Conservation (phyloP, 1,139 yeast genomes). For the Geotrichum klebahnii region DNA sequence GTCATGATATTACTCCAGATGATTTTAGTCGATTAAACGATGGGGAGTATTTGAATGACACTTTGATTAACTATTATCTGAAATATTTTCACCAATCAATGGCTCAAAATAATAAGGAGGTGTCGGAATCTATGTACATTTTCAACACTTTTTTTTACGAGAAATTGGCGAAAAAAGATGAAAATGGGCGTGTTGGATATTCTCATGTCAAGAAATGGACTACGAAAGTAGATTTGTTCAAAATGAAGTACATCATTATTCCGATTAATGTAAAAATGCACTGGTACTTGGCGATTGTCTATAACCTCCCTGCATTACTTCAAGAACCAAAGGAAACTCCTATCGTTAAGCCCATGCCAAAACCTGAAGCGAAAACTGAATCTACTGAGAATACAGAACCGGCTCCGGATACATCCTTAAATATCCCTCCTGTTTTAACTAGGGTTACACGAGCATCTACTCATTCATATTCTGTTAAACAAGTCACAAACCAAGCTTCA, state of each 20-base stretch:
- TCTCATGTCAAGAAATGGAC: constrained; percentile 77
- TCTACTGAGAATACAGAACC: neutral
- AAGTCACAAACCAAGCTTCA: neutral
- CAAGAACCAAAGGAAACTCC: constrained; percentile 5
- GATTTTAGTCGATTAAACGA: constrained; percentile 40
- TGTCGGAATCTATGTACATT: constrained; percentile 49
- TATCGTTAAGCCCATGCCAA: neutral
- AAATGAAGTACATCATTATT: constrained; percentile 58
- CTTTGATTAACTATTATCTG: constrained; percentile 41
- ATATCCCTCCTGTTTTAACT: constrained; percentile 2
- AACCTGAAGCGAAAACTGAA: neutral
- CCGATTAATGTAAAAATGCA: constrained; percentile 79
- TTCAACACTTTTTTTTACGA: constrained; percentile 83
- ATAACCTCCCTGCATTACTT: constrained; percentile 30
- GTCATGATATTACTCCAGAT: constrained; percentile 32
- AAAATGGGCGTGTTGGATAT: constrained; percentile 45
- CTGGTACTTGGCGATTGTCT: constrained; percentile 71
- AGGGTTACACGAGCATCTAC: constrained; percentile 12
- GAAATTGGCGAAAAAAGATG: constrained; percentile 45
- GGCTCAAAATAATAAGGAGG: constrained; percentile 17
- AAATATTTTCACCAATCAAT: constrained; percentile 28
- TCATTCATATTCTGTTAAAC: constrained; percentile 1
- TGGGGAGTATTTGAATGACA: constrained; percentile 43
- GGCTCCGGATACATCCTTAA: neutral
- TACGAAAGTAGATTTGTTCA: constrained; percentile 58